Evolutionary conservation across 1,284 basidiomycete genomes (phyloP).

Genomic region (Peniophora sp.): DNA sequence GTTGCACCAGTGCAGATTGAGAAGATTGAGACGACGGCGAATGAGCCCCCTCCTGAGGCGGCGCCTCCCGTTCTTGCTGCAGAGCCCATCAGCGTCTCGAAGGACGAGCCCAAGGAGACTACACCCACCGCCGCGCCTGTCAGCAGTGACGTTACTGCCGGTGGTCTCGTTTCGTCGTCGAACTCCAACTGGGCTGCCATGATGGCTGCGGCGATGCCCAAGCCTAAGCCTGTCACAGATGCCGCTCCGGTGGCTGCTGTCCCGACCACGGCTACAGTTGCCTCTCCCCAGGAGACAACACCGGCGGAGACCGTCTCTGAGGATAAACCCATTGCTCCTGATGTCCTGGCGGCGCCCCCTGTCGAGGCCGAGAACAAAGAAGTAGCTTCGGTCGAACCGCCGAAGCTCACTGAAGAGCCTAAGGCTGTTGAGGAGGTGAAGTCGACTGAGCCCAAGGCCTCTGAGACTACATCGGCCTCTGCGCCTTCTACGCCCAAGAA

Average conservation of each 20-base stretch:
- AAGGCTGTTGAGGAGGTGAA: not conserved
- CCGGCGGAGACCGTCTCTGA: slow-evolving; percentile 7
- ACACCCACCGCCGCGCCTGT: no score
- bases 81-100: not conserved
- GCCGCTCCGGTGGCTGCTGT: slow-evolving; percentile 8
- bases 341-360: not conserved
- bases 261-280: slow-evolving; percentile 2
- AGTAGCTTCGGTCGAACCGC: not conserved
- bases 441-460: not conserved
- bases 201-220: no score
- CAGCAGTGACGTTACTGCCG: no score
- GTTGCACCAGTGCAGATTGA: not conserved
- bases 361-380: not conserved
- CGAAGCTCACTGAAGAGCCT: not conserved
- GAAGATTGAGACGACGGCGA: not conserved
- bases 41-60: not conserved
- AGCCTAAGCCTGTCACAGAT: slow-evolving; percentile 14
- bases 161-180: no score
- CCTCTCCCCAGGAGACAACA: slow-evolving; percentile 14
- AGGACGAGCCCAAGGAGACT: not conserved
- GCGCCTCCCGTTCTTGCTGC: not conserved
- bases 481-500: not conserved
- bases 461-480: not conserved
- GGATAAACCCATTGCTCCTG: not conserved
- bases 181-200: no score